Conservation (phyloP, 2,329 filamentous ascomycete species). For the Paraphaeosphaeria minitans region DNA sequence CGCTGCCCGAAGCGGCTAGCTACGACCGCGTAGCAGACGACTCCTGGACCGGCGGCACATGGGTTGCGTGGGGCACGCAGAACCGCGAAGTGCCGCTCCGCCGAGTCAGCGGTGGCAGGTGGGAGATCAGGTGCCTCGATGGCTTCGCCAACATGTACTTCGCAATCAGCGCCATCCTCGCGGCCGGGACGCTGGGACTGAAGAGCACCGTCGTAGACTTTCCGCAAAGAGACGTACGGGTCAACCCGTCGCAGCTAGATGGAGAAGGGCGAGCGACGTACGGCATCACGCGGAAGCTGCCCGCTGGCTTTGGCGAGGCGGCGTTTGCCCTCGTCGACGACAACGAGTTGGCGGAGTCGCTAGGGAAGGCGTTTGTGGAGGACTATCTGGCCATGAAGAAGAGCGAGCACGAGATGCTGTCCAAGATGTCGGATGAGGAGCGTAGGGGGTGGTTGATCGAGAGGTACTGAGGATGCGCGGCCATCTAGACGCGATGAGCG, state of each 20-base stretch:
- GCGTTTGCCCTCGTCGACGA: constrained; percentile 59
- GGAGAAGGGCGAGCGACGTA: constrained; percentile 54
- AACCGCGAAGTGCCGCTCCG: constrained; percentile 78
- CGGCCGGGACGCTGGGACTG: constrained; percentile 64
- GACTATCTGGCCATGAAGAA: constrained; percentile 65
- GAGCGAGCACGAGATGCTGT: constrained; percentile 60
- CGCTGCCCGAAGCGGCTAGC: constrained; percentile 67
- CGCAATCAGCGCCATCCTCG: constrained; percentile 65
- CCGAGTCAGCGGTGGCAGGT: constrained; percentile 69
- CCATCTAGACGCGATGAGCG: background rate
- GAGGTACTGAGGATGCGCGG: constrained; percentile 58
- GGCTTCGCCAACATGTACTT: constrained; percentile 81
- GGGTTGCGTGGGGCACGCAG: constrained; percentile 80
- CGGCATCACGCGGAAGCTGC: constrained; percentile 62
- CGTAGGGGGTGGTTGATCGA: constrained; percentile 67
- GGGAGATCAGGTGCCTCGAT: constrained; percentile 81
- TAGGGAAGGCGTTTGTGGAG: constrained; percentile 59
- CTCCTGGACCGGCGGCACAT: constrained; percentile 78
- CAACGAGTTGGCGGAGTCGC: constrained; percentile 49
- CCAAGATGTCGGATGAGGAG: constrained; percentile 54
- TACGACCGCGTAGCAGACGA: constrained; percentile 72
- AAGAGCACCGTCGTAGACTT: constrained; percentile 47
- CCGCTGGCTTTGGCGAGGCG: constrained; percentile 60
- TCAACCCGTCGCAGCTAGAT: constrained; percentile 30
- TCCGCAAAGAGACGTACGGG: constrained; percentile 62